Base-by-base conservation (phyloP, 176 grass and related monocot species). In the Aegilops umbellulata region DNA sequence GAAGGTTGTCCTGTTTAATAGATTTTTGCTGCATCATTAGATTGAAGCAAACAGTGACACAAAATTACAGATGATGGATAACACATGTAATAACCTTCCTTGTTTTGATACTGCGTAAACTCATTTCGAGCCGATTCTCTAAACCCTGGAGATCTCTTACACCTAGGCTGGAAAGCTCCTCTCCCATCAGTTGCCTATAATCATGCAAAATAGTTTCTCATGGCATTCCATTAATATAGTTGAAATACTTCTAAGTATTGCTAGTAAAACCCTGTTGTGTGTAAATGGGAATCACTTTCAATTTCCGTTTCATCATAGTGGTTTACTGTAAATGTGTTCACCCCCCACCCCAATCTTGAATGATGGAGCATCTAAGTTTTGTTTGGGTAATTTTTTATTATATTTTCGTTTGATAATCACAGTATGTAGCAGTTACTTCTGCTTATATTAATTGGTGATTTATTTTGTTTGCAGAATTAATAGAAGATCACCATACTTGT, bases 111-210 rank as follows among this genome's bases (percentile, higher is more conserved):
- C 82, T 74, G 31, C 14, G 76, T 13, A 91, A 61, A 57, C 91
- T 97, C 60, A 83, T 88, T 69, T 93, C 92, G 47, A 93, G 82
- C 25, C 73, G 85, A 70, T 82, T 93, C 74, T 95, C 95, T 68
- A 95, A 46, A 63, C 76, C 53, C 76, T 92, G 93, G 66, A 95
- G 84, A 74, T 93, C 87, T 80, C 42, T 84, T 27, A 85, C 70
- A 73, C 57, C 66, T 84, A 95, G 74, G 46, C 90, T 83, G 47
- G 93, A 97, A 78, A 95, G 89, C 73, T 93, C 87, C 88, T 93
- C 87, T 65, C 93, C 92, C 82, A 91, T 93, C 79, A 95, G 74
- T 60, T 95, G 92, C 89, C 95, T 97, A 30, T 62, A 80, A 25
- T 22, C 39, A 76, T 69, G 77, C 36, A 76, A 85, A 75, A 38